A percentile compares a stretch with the other conserved stretches of the same genome.
These are phyloP conservation scores for Penstemon barbatus DNA, from an alignment of 257 asterid species.

Conservation along the genomic window DNA sequence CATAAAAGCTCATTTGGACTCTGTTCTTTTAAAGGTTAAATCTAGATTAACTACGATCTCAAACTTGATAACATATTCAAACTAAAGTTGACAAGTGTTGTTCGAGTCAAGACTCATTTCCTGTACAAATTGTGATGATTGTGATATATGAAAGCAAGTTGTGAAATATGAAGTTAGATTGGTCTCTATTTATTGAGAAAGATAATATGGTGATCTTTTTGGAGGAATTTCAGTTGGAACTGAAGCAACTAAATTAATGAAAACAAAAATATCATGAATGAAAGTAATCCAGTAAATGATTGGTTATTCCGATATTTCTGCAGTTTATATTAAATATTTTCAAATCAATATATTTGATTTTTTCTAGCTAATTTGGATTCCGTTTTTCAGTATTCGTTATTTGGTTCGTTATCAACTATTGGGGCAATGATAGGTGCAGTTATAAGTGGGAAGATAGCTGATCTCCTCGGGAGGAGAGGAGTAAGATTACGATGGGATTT, in stretches of 20 bases:
- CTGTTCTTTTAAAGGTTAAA: too few species aligned
- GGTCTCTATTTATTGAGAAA: background rate
- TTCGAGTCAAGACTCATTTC: too few species aligned
- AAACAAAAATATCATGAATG: background rate
- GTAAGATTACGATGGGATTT: slow-evolving; percentile 41
- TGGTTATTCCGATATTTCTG: background rate
- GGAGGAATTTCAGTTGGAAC: background rate
- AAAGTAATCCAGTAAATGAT: background rate
- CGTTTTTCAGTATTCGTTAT: slow-evolving; percentile 67
- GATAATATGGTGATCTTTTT: background rate
- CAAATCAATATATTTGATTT: background rate
- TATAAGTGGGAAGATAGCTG: slow-evolving; percentile 82
- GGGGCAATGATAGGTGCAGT: slow-evolving; percentile 94
- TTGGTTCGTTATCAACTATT: slow-evolving; percentile 80
- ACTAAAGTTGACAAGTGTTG: too few species aligned
- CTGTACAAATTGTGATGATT: too few species aligned
- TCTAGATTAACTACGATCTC: too few species aligned
- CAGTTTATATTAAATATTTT: background rate
- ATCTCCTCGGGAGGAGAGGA: slow-evolving; percentile 72
- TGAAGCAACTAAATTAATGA: background rate
- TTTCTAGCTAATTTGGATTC: slow-evolving; percentile 9
- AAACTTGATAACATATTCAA: too few species aligned
- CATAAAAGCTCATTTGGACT: too few species aligned
- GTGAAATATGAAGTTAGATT: too few species aligned
- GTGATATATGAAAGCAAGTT: too few species aligned